These are phyloP conservation scores for Moringa oleifera DNA, from an alignment of 345 rosid genomes.

Conservation along the genomic window DNA sequence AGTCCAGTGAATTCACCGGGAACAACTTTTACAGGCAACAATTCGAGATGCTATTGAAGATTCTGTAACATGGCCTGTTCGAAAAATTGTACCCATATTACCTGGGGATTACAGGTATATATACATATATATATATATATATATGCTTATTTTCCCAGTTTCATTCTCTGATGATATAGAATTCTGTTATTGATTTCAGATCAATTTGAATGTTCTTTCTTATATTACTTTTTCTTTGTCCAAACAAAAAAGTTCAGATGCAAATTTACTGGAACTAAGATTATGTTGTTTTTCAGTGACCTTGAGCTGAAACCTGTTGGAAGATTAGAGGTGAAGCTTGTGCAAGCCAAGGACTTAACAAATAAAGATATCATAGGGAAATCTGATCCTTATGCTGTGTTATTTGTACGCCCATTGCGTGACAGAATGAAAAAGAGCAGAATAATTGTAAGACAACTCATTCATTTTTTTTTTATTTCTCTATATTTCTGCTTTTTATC, in stretches of 20 bases:
- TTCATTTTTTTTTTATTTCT: neutral
- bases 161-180: neutral
- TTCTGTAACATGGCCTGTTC: slow-evolving; percentile 87
- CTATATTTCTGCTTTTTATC: neutral
- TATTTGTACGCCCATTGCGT: slow-evolving; percentile 73
- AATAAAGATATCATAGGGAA: slow-evolving; percentile 89
- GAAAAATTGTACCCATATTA: slow-evolving; percentile 65
- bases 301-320: slow-evolving; percentile 88
- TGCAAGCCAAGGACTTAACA: slow-evolving; percentile 76
- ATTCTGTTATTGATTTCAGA: neutral
- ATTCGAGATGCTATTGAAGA: slow-evolving; percentile 82
- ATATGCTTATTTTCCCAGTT: slow-evolving; percentile 5
- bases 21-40: slow-evolving; percentile 50
- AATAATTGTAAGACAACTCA: slow-evolving; percentile 48
- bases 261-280: neutral
- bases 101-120: slow-evolving; percentile 93
- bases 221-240: neutral
- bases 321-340: slow-evolving; percentile 79
- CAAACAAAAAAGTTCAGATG: neutral
- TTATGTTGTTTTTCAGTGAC: slow-evolving; percentile 35
- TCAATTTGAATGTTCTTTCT: neutral
- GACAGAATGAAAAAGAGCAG: slow-evolving; percentile 70
- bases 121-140: too few relatives aligned
- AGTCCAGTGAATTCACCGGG: neutral
- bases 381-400: slow-evolving; percentile 81